Evolutionary conservation across 2,329 filamentous ascomycete species (phyloP).

Genomic region (Penicillium sp.): DNA sequence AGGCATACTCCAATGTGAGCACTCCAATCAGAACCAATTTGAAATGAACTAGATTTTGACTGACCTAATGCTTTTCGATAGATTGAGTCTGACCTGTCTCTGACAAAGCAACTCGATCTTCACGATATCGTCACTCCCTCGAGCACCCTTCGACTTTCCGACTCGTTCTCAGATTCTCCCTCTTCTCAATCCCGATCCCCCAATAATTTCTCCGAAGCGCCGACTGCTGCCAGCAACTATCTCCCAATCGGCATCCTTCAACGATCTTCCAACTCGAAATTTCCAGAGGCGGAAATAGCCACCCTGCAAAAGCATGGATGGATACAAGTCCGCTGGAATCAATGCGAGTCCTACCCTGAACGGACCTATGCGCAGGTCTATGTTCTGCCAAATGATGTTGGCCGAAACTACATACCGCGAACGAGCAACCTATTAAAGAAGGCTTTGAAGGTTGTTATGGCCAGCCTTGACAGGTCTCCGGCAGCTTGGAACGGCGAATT

Average conservation of each 20-base stretch:
- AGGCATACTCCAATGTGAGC: conserved; percentile 7
- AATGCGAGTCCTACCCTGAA: conserved; percentile 15
- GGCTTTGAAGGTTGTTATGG: conserved; percentile 37
- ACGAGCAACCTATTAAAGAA: conserved; percentile 30
- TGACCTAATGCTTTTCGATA: neutral
- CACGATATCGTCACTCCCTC: neutral
- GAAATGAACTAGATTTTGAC: conserved; percentile 6
- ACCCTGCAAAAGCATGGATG: conserved; percentile 31
- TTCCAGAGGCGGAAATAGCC: conserved; percentile 21
- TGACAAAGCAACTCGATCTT: neutral
- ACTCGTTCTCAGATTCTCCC: neutral
- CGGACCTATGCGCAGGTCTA: conserved; percentile 32
- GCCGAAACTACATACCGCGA: conserved; percentile 30
- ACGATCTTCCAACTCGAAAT: conserved; percentile 13
- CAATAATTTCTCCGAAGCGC: conserved; percentile 13
- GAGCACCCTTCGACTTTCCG: neutral
- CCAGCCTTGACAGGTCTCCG: conserved; percentile 35
- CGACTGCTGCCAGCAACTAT: conserved; percentile 17
- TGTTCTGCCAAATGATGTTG: conserved; percentile 39
- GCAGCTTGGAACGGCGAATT: conserved; percentile 36
- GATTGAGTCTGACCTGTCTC: neutral
- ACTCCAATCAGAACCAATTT: neutral
- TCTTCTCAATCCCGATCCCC: neutral
- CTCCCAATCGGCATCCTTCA: conserved; percentile 31
- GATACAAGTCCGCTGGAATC: conserved; percentile 28